Base-by-base conservation (phyloP, 306 rosid species). In the Vigna reflexopilosa region DNA sequence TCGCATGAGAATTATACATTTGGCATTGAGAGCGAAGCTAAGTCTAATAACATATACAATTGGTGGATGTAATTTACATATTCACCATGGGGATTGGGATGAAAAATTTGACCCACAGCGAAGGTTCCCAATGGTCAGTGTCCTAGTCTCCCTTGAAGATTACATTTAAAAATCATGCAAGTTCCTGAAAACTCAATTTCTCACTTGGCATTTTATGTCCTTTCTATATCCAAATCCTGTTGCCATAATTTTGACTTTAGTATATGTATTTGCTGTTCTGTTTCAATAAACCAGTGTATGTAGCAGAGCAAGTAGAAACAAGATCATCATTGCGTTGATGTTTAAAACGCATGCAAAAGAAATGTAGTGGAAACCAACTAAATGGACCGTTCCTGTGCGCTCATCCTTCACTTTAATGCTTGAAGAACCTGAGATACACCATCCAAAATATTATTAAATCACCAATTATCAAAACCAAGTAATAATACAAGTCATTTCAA, bases 311-410 rank as follows among this genome's bases (percentile, higher is more conserved):
- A 73, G 76, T 72, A 85, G 83, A 73, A 85, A 83, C 65, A 86
- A 67, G 71, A 77, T 72, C 51, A 86, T 69, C 54, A 87, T 52
- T 84, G 70, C 13, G 58, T 68, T 78, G 80, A 67, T 78, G 76
- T 86, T 77, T 84, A 80, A 70, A 79, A 82, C 58, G 80, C 54
- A 67, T 58, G 86, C 89, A 72, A 88, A 90, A 81, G 90, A 73
- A 75, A 93, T 77, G 58, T 47, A 67, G 86, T 91, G 98, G 72
- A 76, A 78, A 84, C 99, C 99, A 55, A 93, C 98, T 91, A 95
- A 91, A 85, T 91, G 99, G 70, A 95, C 93, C 4, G 94, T 95
- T 76, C 98, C 98, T 2, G 91, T 93, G 78, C 83, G 84, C 84
- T 95, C 98, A 79, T 95, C 99, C 80, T 75, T 73, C 58, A 95